Evolutionary conservation across 2,329 filamentous ascomycete genomes (phyloP).

Genomic region (Fusarium zealandicum): DNA sequence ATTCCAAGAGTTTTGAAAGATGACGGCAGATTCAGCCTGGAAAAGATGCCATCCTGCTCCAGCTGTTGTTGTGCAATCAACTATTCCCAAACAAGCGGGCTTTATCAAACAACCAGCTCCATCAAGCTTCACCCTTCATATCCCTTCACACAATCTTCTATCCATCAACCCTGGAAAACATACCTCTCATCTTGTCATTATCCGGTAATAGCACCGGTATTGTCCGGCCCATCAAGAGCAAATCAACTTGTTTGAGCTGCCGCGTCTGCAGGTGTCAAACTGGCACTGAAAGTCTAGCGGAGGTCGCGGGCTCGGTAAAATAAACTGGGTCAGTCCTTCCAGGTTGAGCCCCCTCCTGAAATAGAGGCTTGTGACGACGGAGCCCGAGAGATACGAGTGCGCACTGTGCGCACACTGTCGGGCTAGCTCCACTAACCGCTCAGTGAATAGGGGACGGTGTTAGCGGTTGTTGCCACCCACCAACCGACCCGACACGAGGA

Average conservation of each 20-base stretch:
- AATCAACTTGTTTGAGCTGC: constrained; percentile 18
- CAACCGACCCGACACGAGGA: constrained; percentile 23
- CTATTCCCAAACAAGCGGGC: constrained; percentile 5
- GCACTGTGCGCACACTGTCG: constrained; percentile 28
- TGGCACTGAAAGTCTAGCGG: constrained; percentile 35
- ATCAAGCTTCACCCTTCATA: constrained; percentile 32
- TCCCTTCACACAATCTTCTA: constrained; percentile 9
- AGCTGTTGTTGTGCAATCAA: constrained; percentile 6
- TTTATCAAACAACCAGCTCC: constrained; percentile 28
- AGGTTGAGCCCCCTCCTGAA: constrained; percentile 23
- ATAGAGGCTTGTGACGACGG: constrained; percentile 20
- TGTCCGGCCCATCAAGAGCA: constrained; percentile 9
- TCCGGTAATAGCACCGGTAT: constrained; percentile 23
- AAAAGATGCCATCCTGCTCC: constrained; percentile 8
- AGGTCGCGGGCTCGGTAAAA: constrained; percentile 39
- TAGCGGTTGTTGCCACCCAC: constrained; percentile 38
- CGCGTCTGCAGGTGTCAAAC: constrained; percentile 26
- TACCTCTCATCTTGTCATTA: constrained; percentile 39
- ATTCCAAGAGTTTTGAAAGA: constrained; percentile 14
- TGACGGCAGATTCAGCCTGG: constrained; percentile 5
- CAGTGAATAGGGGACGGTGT: constrained; percentile 36
- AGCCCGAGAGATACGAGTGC: not conserved
- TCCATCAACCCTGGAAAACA: constrained; percentile 10
- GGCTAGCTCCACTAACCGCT: constrained; percentile 30
- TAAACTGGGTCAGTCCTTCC: constrained; percentile 30